Percentiles rank a stretch among this genome's conserved stretches.
Conservation (phyloP, 2,329 filamentous ascomycete species). For the Fusarium euwallaceae region DNA sequence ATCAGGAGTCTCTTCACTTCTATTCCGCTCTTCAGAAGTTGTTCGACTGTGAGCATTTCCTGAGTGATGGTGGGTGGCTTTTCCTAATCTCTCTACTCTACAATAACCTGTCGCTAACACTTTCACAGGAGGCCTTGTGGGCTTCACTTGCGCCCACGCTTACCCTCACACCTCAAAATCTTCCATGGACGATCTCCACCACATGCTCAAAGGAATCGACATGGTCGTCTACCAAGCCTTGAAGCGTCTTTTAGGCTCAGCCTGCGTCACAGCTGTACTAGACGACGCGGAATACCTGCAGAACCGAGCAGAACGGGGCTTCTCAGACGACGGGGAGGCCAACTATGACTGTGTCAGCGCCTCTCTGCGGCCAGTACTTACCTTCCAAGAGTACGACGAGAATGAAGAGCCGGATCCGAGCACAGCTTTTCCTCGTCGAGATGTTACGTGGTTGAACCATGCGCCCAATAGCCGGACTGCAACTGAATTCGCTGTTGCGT, state of each 20-base stretch:
- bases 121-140: slow-evolving; percentile 56
- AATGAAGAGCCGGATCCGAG: neutral
- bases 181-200: slow-evolving; percentile 46
- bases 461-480: neutral
- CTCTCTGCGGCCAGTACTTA: neutral
- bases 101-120: neutral
- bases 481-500: slow-evolving; percentile 18
- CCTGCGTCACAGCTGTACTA: slow-evolving; percentile 6
- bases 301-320: neutral
- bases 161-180: slow-evolving; percentile 58
- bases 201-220: slow-evolving; percentile 61
- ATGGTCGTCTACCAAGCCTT: slow-evolving; percentile 55
- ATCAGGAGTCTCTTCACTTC: slow-evolving; percentile 28
- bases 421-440: neutral
- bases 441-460: slow-evolving; percentile 27
- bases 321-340: neutral
- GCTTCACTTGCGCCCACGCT: slow-evolving; percentile 60
- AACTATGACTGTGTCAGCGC: too few relatives aligned
- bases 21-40: slow-evolving; percentile 15
- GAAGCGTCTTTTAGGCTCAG: slow-evolving; percentile 7
- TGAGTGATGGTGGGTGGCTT: neutral
- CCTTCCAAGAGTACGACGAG: neutral
- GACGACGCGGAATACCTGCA: neutral
- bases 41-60: neutral
- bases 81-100: neutral